phyloP scores from a whole-genome alignment of 768 basidiomycete genomes.

The Psilocybe cyanescens region DNA sequence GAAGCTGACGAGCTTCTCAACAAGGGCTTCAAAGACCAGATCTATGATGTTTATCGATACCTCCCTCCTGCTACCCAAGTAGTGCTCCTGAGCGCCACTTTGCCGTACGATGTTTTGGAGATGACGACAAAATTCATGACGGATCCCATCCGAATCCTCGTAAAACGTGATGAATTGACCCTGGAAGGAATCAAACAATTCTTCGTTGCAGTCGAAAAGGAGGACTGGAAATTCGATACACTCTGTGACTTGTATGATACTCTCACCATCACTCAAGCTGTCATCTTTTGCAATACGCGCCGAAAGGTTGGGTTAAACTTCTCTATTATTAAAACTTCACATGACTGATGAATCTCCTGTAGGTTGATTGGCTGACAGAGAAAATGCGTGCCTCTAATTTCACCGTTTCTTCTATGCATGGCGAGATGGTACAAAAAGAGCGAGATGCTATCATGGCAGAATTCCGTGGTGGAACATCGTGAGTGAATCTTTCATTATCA shows the following conservation, averaged over 20 bases:
- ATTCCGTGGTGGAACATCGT: slow-evolving; percentile 93
- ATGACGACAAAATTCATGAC: slow-evolving; percentile 99
- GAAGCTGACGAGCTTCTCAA: slow-evolving; percentile 96
- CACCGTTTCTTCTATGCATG: slow-evolving; percentile 95
- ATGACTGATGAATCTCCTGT: slow-evolving; percentile 11
- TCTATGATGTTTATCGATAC: slow-evolving; percentile 98
- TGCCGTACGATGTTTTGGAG: slow-evolving; percentile 96
- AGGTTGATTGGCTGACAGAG: slow-evolving; percentile 98
- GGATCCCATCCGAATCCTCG: slow-evolving; percentile 96
- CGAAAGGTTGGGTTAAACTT: slow-evolving; percentile 72
- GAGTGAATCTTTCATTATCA: slow-evolving; percentile 32
- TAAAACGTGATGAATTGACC: slow-evolving; percentile 99
- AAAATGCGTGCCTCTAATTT: slow-evolving; percentile 99
- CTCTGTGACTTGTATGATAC: slow-evolving; percentile 98
- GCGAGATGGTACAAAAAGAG: slow-evolving; percentile 96
- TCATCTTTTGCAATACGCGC: slow-evolving; percentile 98
- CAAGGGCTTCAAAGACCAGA: slow-evolving; percentile 99
- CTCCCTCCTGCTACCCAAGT: slow-evolving; percentile 98
- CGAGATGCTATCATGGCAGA: slow-evolving; percentile 97
- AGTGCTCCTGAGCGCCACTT: slow-evolving; percentile 92
- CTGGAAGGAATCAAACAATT: slow-evolving; percentile 96
- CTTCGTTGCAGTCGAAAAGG: slow-evolving; percentile 98
- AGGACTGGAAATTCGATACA: slow-evolving; percentile 99
- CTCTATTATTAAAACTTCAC: neutral
- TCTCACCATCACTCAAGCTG: slow-evolving; percentile 97